Conservation (phyloP, 2,329 filamentous ascomycete species). For the Penicillium rolfsii region DNA sequence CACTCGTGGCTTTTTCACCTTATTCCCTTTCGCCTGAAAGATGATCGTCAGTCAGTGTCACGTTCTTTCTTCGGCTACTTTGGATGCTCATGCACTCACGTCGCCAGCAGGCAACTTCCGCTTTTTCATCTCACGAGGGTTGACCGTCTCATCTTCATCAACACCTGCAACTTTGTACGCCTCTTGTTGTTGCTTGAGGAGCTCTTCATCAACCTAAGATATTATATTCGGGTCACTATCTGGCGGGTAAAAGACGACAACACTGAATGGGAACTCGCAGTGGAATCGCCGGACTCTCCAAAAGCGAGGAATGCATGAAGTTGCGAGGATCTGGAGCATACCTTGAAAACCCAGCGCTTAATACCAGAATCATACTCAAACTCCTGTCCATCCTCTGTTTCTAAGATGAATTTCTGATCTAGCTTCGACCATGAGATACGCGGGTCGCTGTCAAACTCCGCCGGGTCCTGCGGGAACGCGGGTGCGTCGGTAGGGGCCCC, state of each 20-base stretch:
- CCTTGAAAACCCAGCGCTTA: slow-evolving; percentile 74
- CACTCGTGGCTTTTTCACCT: slow-evolving; percentile 54
- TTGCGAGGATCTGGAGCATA: slow-evolving; percentile 36
- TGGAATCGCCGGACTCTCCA: background rate
- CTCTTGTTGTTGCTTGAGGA: slow-evolving; percentile 63
- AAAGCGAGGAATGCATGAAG: background rate
- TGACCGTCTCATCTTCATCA: slow-evolving; percentile 55
- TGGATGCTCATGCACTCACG: slow-evolving; percentile 43
- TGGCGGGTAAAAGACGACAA: background rate
- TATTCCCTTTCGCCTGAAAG: slow-evolving; percentile 36
- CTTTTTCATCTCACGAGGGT: slow-evolving; percentile 56
- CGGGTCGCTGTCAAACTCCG: slow-evolving; percentile 74
- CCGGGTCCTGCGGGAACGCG: slow-evolving; percentile 59
- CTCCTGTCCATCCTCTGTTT: slow-evolving; percentile 81
- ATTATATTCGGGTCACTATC: slow-evolving; percentile 3
- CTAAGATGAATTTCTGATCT: slow-evolving; percentile 79
- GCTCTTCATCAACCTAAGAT: slow-evolving; percentile 61
- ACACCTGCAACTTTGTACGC: slow-evolving; percentile 64
- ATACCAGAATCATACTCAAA: slow-evolving; percentile 76
- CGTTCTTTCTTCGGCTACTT: background rate
- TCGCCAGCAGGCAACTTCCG: slow-evolving; percentile 57
- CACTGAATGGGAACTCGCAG: background rate
- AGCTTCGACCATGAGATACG: slow-evolving; percentile 86
- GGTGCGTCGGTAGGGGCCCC: slow-evolving; percentile 21
- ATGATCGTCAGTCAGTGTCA: background rate